phyloP scores from a whole-genome alignment of 2,329 filamentous ascomycete species.

The Colletotrichum nymphaeae region DNA sequence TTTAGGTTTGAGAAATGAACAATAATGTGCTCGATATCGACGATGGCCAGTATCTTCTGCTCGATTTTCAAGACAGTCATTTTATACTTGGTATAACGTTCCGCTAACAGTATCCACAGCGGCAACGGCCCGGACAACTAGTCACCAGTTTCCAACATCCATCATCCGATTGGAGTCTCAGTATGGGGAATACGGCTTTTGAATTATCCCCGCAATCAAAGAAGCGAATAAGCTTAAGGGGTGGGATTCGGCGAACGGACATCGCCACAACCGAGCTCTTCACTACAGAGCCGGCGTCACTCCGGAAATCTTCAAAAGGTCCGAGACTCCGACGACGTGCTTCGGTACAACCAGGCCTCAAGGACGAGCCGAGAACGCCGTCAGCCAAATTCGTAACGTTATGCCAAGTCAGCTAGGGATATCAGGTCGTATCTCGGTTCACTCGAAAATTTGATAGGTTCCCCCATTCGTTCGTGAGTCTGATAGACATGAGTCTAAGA shows the following conservation, averaged over 20 bases:
- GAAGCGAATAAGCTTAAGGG: too few species aligned
- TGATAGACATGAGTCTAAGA: not conserved
- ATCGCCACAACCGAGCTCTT: not conserved
- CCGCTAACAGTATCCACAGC: not conserved
- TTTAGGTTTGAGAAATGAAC: not conserved
- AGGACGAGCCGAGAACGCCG: not conserved
- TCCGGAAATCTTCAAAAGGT: not conserved
- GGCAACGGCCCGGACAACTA: not conserved
- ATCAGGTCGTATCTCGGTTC: not conserved
- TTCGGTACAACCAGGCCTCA: not conserved
- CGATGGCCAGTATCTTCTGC: too few species aligned
- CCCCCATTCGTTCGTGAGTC: not conserved
- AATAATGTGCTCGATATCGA: not conserved
- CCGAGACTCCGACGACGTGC: not conserved
- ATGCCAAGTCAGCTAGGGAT: not conserved
- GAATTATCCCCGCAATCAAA: not conserved
- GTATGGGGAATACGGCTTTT: not conserved
- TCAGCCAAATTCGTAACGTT: not conserved
- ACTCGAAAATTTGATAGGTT: not conserved
- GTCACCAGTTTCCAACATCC: not conserved
- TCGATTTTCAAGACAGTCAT: not conserved
- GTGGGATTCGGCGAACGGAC: not conserved
- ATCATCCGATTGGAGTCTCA: not conserved
- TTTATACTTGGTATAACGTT: not conserved
- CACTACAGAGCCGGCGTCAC: not conserved